phyloP scores from a whole-genome alignment of 2,329 filamentous ascomycete genomes.

The Curvularia eragrostidis region DNA sequence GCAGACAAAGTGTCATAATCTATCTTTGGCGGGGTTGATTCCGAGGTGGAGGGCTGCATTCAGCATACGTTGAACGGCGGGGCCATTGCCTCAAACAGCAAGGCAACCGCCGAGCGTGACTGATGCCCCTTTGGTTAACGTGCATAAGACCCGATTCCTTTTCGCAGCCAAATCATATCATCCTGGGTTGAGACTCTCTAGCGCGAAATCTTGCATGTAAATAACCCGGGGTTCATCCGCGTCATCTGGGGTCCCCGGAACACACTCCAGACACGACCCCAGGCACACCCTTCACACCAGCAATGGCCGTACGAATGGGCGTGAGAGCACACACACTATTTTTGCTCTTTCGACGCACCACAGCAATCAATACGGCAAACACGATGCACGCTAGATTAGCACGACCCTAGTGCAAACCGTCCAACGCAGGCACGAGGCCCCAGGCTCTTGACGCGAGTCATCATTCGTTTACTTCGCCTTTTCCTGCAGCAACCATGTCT shows the following conservation, averaged over 20 bases:
- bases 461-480: neutral
- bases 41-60: conserved; percentile 15
- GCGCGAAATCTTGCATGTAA: conserved; percentile 23
- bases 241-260: conserved; percentile 9
- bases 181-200: conserved; percentile 7
- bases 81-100: conserved; percentile 17
- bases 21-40: conserved; percentile 5
- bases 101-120: conserved; percentile 12
- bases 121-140: conserved; percentile 7
- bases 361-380: conserved; percentile 2
- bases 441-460: conserved; percentile 9
- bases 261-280: conserved; percentile 2
- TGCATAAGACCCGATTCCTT: conserved; percentile 15
- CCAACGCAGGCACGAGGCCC: conserved; percentile 10
- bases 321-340: conserved; percentile 1
- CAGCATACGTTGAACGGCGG: conserved; percentile 10
- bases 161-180: conserved; percentile 16
- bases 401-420: neutral
- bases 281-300: conserved; percentile 4
- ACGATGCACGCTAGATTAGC: conserved; percentile 1
- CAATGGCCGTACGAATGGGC: neutral
- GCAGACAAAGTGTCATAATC: conserved; percentile 6
- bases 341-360: neutral
- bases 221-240: conserved; percentile 21
- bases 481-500: conserved; percentile 3